Evolutionary conservation across 306 rosid genomes (phyloP).

Genomic region (Cicer bijugum): DNA sequence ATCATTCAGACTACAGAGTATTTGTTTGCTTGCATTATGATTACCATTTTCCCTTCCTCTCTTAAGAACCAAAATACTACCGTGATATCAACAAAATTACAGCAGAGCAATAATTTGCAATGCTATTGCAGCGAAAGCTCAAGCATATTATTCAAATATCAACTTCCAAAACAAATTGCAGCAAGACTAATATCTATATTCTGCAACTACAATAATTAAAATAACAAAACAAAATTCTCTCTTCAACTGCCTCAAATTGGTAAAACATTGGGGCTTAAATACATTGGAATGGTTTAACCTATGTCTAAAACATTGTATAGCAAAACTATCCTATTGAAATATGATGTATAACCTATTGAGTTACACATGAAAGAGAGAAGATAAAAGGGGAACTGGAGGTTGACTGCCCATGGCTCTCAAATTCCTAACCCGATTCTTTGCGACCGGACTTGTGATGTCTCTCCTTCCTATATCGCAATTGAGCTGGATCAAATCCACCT

Average conservation of each 20-base stretch:
- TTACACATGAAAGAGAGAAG: constrained; percentile 21
- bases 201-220: constrained; percentile 20
- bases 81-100: constrained; percentile 25
- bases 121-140: neutral
- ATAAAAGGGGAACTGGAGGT: constrained; percentile 34
- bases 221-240: constrained; percentile 14
- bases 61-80: neutral
- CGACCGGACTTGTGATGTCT: constrained; percentile 78
- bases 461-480: constrained; percentile 80
- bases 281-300: constrained; percentile 39
- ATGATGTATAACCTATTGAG: constrained; percentile 42
- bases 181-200: constrained; percentile 33
- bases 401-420: constrained; percentile 37
- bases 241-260: constrained; percentile 37
- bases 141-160: constrained; percentile 23
- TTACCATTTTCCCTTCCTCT: neutral
- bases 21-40: constrained; percentile 6
- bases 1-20: neutral
- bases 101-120: constrained; percentile 31
- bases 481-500: constrained; percentile 94
- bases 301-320: constrained; percentile 35
- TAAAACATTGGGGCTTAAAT: constrained; percentile 33
- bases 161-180: constrained; percentile 31
- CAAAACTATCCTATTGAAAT: constrained; percentile 43
- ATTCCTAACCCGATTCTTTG: constrained; percentile 55